phyloP scores from a whole-genome alignment of 2,329 filamentous ascomycete species.

The Fusarium sp. region DNA sequence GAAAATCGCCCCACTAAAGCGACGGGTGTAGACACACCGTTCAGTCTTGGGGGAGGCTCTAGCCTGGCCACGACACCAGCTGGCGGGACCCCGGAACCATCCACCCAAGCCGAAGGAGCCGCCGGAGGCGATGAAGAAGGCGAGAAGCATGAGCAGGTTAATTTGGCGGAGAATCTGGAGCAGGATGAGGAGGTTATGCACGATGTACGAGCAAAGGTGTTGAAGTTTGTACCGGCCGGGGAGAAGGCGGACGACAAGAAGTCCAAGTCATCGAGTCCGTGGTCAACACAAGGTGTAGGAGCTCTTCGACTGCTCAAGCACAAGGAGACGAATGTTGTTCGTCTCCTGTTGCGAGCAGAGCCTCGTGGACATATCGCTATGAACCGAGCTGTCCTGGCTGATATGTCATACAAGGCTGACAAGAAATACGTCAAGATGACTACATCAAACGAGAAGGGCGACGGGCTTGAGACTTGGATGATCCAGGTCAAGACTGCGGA shows the following conservation, averaged over 20 bases:
- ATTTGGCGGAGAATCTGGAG: constrained; percentile 77
- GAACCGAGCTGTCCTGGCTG: constrained; percentile 76
- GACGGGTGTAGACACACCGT: constrained; percentile 67
- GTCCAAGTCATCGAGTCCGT: constrained; percentile 69
- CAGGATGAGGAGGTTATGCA: constrained; percentile 80
- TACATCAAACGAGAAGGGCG: constrained; percentile 70
- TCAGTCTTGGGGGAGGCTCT: constrained; percentile 71
- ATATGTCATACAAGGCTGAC: constrained; percentile 73
- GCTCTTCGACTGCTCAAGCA: constrained; percentile 80
- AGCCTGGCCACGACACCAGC: constrained; percentile 73
- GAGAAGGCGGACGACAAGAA: constrained; percentile 64
- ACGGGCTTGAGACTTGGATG: constrained; percentile 77
- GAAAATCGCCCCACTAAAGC: constrained; percentile 64
- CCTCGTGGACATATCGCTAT: constrained; percentile 81
- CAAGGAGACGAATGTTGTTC: constrained; percentile 75
- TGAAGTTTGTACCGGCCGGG: constrained; percentile 69
- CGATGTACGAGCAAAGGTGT: constrained; percentile 79
- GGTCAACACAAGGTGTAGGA: constrained; percentile 80
- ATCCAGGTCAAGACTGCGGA: constrained; percentile 78
- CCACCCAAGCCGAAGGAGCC: constrained; percentile 61
- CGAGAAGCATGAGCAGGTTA: constrained; percentile 77
- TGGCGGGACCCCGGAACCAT: constrained; percentile 71
- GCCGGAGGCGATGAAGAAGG: constrained; percentile 63
- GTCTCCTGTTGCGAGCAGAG: constrained; percentile 81
- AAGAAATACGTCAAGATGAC: constrained; percentile 73